Evolutionary conservation across 1,139 yeast species (phyloP).

Genomic region (Geotrichum bryndzae): DNA sequence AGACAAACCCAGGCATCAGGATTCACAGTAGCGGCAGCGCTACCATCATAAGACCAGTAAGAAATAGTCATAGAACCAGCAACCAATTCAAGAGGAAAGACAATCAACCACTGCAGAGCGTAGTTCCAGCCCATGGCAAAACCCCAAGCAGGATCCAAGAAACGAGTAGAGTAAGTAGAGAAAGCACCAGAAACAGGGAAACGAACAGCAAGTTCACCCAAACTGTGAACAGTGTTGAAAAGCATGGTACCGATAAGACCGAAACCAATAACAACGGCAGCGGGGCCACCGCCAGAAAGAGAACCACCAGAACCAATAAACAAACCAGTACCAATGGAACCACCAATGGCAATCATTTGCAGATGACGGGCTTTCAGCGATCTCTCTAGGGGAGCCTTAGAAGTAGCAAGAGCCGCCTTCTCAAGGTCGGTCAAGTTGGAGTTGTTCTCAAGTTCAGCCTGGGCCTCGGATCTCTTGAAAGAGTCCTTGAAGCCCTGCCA

Average conservation of each 20-base stretch:
- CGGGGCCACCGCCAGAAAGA: conserved; percentile 69
- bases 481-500: conserved; percentile 29
- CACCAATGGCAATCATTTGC: conserved; percentile 76
- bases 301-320: conserved; percentile 72
- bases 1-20: conserved; percentile 63
- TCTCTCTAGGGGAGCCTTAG: conserved; percentile 38
- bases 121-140: conserved; percentile 82
- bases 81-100: conserved; percentile 66
- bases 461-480: conserved; percentile 20
- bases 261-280: conserved; percentile 55
- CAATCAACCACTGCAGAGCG: conserved; percentile 69
- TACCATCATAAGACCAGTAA: conserved; percentile 53
- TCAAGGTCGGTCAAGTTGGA: conserved; percentile 25
- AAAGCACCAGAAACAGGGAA: conserved; percentile 61
- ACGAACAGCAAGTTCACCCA: conserved; percentile 57
- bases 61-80: conserved; percentile 67
- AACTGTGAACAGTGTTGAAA: conserved; percentile 50
- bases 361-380: conserved; percentile 45
- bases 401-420: conserved; percentile 29
- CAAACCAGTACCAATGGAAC: conserved; percentile 76
- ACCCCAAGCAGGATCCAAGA: conserved; percentile 61
- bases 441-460: conserved; percentile 21
- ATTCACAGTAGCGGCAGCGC: conserved; percentile 39
- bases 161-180: conserved; percentile 48
- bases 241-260: conserved; percentile 39